These are phyloP conservation scores for Dothidotthia symphoricarpi DNA, from an alignment of 2,329 filamentous ascomycete genomes.

Conservation along the genomic window DNA sequence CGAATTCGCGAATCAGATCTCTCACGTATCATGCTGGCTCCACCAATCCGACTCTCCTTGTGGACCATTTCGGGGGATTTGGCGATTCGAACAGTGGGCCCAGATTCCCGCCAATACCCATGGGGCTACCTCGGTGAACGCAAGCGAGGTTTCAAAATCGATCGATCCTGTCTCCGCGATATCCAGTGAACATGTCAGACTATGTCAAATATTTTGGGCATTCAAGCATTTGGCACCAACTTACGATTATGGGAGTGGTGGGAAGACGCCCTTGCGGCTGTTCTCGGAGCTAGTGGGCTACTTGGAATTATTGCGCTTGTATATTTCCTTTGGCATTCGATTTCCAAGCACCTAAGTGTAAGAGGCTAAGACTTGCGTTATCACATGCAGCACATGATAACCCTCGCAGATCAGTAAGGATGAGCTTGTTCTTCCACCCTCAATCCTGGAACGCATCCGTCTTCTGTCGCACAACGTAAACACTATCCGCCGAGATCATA, in stretches of 20 bases:
- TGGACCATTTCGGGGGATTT: too few relatives aligned
- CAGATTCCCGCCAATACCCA: too few relatives aligned
- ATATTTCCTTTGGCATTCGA: slow-evolving; percentile 24
- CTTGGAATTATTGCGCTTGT: slow-evolving; percentile 22
- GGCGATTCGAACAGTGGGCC: too few relatives aligned
- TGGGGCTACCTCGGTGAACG: too few relatives aligned
- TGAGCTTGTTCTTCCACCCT: slow-evolving; percentile 20
- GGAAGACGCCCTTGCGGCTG: slow-evolving; percentile 34
- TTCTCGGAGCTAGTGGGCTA: slow-evolving; percentile 31
- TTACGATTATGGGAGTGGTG: slow-evolving; percentile 31
- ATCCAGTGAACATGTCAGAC: slow-evolving; percentile 6
- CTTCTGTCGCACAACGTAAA: slow-evolving; percentile 23
- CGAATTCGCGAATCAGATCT: too few relatives aligned
- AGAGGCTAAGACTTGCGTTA: slow-evolving; percentile 2
- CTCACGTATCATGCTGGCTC: too few relatives aligned
- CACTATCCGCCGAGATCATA: slow-evolving; percentile 17
- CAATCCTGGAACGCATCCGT: slow-evolving; percentile 33
- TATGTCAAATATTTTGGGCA: slow-evolving; percentile 25
- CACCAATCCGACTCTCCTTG: too few relatives aligned
- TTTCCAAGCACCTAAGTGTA: slow-evolving; percentile 24
- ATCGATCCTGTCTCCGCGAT: too few relatives aligned
- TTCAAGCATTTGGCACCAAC: slow-evolving; percentile 30
- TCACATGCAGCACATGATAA: slow-evolving; percentile 6
- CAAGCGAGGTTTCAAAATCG: too few relatives aligned
- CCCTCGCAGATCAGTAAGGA: slow-evolving; percentile 14